Evolutionary conservation across 2,329 filamentous ascomycete genomes (phyloP).

Genomic region (Phaeosphaeriaceae sp.): DNA sequence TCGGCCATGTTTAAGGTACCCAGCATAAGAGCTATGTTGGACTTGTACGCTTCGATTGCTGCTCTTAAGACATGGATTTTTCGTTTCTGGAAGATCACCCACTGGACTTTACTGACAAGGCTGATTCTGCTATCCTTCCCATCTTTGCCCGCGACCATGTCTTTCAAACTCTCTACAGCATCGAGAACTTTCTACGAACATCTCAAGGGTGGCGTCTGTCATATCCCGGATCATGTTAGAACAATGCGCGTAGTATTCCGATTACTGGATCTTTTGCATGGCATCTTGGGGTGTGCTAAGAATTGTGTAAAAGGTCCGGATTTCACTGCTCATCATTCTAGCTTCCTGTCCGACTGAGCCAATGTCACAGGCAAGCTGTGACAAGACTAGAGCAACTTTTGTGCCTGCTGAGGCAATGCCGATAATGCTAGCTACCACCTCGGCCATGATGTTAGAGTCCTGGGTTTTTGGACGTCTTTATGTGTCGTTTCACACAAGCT

Average conservation of each 20-base stretch:
- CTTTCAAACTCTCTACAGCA: slow-evolving; percentile 11
- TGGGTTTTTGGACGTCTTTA: background rate
- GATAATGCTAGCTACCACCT: slow-evolving; percentile 30
- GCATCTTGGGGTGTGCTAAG: slow-evolving; percentile 23
- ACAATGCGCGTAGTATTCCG: slow-evolving; percentile 24
- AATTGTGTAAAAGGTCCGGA: slow-evolving; percentile 24
- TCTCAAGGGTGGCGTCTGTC: slow-evolving; percentile 24
- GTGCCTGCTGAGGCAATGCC: slow-evolving; percentile 31
- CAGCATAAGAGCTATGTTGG: slow-evolving; percentile 27
- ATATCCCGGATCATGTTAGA: slow-evolving; percentile 23
- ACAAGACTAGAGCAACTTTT: slow-evolving; percentile 27
- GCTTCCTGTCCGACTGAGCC: slow-evolving; percentile 29
- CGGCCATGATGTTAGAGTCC: slow-evolving; percentile 15
- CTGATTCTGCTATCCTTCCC: slow-evolving; percentile 22
- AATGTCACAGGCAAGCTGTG: slow-evolving; percentile 26
- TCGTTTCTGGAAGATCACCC: slow-evolving; percentile 29
- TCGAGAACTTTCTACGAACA: slow-evolving; percentile 30
- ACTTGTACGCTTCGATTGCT: slow-evolving; percentile 31
- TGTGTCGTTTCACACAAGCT: background rate
- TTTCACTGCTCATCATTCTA: slow-evolving; percentile 27
- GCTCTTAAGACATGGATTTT: slow-evolving; percentile 22
- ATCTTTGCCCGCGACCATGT: slow-evolving; percentile 20
- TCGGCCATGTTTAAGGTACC: slow-evolving; percentile 29
- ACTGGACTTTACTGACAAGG: slow-evolving; percentile 18
- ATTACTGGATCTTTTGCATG: slow-evolving; percentile 19